Conservation (phyloP, 768 basidiomycete species). For the Leccinum broughii region DNA sequence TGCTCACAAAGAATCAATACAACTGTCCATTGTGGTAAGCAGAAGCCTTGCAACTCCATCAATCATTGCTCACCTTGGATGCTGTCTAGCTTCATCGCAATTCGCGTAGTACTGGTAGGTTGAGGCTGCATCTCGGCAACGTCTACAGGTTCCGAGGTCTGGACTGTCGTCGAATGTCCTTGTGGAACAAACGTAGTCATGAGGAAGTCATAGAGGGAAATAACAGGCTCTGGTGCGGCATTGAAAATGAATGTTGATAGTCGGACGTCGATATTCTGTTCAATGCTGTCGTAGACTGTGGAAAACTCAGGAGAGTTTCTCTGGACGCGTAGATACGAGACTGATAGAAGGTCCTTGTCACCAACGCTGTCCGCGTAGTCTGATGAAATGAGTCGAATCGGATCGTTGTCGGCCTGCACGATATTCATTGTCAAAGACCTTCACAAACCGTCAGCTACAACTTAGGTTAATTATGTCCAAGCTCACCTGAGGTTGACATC, state of each 20-base stretch:
- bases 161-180: conserved; percentile 10
- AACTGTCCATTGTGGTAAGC: conserved; percentile 46
- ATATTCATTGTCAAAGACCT: conserved; percentile 80
- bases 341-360: conserved; percentile 68
- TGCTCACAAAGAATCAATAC: conserved; percentile 79
- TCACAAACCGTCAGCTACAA: conserved; percentile 13
- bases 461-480: background rate
- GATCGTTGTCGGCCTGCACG: conserved; percentile 48
- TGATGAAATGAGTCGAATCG: conserved; percentile 69
- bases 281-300: conserved; percentile 76
- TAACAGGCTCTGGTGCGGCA: conserved; percentile 85
- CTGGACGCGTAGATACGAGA: conserved; percentile 80
- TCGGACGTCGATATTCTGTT: conserved; percentile 84
- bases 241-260: conserved; percentile 90
- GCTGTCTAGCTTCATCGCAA: conserved; percentile 80
- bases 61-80: conserved; percentile 60
- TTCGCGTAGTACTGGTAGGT: conserved; percentile 64
- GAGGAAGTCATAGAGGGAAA: conserved; percentile 93
- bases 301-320: conserved; percentile 83
- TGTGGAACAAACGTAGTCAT: conserved; percentile 91
- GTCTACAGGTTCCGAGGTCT: conserved; percentile 11
- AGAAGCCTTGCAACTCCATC: background rate
- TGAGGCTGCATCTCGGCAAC: conserved; percentile 3
- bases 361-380: conserved; percentile 40
- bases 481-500: conserved; percentile 74